Evolutionary conservation across 2,329 filamentous ascomycete species (phyloP).

Genomic region (Aureobasidium lini): DNA sequence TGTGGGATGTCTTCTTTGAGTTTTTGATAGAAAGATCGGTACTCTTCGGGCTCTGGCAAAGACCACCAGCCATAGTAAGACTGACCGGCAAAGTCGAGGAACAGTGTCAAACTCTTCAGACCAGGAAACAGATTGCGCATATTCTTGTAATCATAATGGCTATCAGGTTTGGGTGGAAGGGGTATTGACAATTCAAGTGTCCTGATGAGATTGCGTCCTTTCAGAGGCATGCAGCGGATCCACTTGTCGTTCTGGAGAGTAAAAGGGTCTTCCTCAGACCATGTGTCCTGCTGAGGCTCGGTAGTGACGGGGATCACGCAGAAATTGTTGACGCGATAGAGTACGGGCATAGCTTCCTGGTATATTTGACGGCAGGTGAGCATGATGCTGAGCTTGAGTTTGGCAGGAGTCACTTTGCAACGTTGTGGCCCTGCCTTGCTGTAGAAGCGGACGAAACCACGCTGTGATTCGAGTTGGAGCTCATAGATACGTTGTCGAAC

Average conservation of each 20-base stretch:
- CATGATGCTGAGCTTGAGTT: not conserved
- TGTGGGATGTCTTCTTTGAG: not conserved
- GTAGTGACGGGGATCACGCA: not conserved
- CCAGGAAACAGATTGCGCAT: not conserved
- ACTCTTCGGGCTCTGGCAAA: not conserved
- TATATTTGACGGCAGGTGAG: conserved; percentile 1
- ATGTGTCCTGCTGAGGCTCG: not conserved
- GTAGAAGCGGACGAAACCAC: not conserved
- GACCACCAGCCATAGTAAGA: not conserved
- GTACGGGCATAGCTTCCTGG: conserved; percentile 1
- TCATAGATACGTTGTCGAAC: conserved; percentile 4
- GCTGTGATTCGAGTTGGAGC: not conserved
- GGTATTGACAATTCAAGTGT: not conserved
- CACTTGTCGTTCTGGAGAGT: not conserved
- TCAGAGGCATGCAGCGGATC: not conserved
- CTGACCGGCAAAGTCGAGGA: not conserved
- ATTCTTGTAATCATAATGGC: not conserved
- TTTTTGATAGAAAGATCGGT: not conserved
- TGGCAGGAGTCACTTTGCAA: not conserved
- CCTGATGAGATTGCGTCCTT: conserved; percentile 2
- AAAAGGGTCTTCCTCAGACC: not conserved
- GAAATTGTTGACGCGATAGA: conserved; percentile 1
- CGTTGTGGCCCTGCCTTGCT: not conserved
- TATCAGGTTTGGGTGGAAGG: not conserved
- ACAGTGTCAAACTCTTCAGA: not conserved